Evolutionary conservation across 306 rosid species (phyloP).

Genomic region (Prunus kanzakura): DNA sequence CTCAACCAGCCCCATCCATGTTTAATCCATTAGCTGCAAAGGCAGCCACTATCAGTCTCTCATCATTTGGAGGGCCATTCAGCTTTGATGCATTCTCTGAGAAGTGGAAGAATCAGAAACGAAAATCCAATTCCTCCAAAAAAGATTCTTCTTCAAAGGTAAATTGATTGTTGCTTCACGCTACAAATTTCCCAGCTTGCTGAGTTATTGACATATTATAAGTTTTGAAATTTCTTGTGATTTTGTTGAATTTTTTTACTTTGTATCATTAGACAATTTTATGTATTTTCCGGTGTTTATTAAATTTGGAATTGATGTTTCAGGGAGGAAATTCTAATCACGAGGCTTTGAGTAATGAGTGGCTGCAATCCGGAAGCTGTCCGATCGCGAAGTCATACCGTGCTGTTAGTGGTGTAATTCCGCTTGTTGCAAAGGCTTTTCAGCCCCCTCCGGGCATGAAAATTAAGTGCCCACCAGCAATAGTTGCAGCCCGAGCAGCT

Average conservation of each 20-base stretch:
- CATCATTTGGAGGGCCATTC: constrained; percentile 91
- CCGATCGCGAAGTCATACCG: constrained; percentile 93
- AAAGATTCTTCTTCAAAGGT: constrained; percentile 77
- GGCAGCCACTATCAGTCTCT: constrained; percentile 96
- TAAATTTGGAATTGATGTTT: constrained; percentile 12
- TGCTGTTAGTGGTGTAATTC: constrained; percentile 80
- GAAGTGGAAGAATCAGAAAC: constrained; percentile 78
- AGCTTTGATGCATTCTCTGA: constrained; percentile 75
- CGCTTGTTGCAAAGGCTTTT: constrained; percentile 84
- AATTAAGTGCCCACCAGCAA: constrained; percentile 66
- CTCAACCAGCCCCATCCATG: constrained; percentile 45
- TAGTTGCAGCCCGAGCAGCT: constrained; percentile 94
- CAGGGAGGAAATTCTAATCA: constrained; percentile 78
- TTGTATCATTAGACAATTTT: neutral
- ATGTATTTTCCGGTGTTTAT: neutral
- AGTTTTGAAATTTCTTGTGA: neutral
- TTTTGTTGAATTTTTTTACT: neutral
- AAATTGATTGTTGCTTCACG: constrained; percentile 14
- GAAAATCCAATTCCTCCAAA: constrained; percentile 67
- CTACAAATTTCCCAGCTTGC: neutral
- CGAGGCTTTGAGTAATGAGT: constrained; percentile 76
- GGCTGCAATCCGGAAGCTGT: constrained; percentile 87
- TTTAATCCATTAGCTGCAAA: constrained; percentile 96
- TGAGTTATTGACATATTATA: neutral
- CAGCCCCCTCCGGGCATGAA: constrained; percentile 86